A percentile compares a stretch with the other conserved stretches of the same genome.
phyloP scores from a whole-genome alignment of 176 grass and related monocot species.

The Cenchrus fungigraminus region DNA sequence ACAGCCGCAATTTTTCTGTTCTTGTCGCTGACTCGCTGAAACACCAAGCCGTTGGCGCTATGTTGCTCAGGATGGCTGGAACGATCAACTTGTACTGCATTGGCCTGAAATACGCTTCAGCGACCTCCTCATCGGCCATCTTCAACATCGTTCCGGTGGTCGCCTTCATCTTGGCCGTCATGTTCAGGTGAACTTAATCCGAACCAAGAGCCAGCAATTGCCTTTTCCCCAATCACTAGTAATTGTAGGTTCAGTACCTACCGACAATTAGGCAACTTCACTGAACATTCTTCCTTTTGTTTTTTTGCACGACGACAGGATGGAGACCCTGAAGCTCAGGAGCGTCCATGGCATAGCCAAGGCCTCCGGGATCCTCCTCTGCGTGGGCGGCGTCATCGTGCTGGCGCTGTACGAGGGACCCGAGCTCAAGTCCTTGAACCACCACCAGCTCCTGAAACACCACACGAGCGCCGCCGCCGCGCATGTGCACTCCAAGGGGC shows the following conservation, averaged over 20 bases:
- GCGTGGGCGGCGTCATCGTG: slow-evolving; percentile 61
- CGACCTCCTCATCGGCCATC: slow-evolving; percentile 72
- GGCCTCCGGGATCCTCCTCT: slow-evolving; percentile 54
- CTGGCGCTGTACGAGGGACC: slow-evolving; percentile 76
- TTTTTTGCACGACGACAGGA: slow-evolving; percentile 14
- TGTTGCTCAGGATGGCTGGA: slow-evolving; percentile 57
- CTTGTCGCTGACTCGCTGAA: background rate
- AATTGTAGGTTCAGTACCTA: background rate
- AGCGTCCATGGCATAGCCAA: slow-evolving; percentile 60
- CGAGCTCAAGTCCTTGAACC: slow-evolving; percentile 58
- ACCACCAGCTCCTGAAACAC: slow-evolving; percentile 44
- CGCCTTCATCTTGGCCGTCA: slow-evolving; percentile 78
- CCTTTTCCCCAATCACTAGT: no score
- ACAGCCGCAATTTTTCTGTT: no score
- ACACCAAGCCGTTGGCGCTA: background rate
- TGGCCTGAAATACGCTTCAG: slow-evolving; percentile 67
- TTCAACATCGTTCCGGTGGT: slow-evolving; percentile 82
- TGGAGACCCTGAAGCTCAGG: slow-evolving; percentile 75
- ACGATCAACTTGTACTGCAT: slow-evolving; percentile 70
- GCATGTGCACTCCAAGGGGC: slow-evolving; percentile 6
- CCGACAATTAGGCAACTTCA: background rate
- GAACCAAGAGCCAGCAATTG: background rate
- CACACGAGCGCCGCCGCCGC: background rate
- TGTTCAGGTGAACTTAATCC: slow-evolving; percentile 50
- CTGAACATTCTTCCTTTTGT: background rate